Percentiles rank a stretch among this genome's conserved stretches.
phyloP scores from a whole-genome alignment of 164 flowering plant species.

The Vitis rotundifolia region DNA sequence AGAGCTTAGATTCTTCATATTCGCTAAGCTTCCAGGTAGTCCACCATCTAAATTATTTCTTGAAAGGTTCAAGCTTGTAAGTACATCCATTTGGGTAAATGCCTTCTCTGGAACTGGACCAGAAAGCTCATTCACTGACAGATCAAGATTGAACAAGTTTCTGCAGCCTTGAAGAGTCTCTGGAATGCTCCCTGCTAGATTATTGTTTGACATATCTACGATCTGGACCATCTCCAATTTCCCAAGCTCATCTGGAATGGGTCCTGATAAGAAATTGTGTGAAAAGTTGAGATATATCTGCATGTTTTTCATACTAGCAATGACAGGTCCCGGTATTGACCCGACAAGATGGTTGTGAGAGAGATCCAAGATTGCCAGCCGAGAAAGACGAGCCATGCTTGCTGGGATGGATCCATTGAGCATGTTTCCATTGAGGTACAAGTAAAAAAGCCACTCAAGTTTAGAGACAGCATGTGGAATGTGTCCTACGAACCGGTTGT shows the following conservation, averaged over 20 bases:
- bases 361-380: constrained; percentile 54
- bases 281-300: constrained; percentile 63
- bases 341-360: constrained; percentile 70
- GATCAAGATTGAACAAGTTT: constrained; percentile 55
- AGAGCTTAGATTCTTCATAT: constrained; percentile 39
- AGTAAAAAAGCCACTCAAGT: constrained; percentile 49
- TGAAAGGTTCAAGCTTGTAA: constrained; percentile 61
- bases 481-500: constrained; percentile 57
- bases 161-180: constrained; percentile 47
- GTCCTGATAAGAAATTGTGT: constrained; percentile 49
- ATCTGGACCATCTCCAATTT: constrained; percentile 61
- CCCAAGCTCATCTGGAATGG: constrained; percentile 67
- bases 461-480: constrained; percentile 56
- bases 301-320: constrained; percentile 45
- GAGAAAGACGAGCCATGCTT: constrained; percentile 39
- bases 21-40: constrained; percentile 43
- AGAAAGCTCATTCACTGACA: constrained; percentile 59
- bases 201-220: constrained; percentile 74
- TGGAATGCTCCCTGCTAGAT: constrained; percentile 67
- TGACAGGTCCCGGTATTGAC: constrained; percentile 45
- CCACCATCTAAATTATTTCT: constrained; percentile 50
- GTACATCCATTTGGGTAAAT: constrained; percentile 30
- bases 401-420: constrained; percentile 65
- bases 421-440: constrained; percentile 63
- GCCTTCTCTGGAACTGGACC: constrained; percentile 42